phyloP scores from a whole-genome alignment of 2,329 filamentous ascomycete genomes.

The Dendryphion nanum region DNA sequence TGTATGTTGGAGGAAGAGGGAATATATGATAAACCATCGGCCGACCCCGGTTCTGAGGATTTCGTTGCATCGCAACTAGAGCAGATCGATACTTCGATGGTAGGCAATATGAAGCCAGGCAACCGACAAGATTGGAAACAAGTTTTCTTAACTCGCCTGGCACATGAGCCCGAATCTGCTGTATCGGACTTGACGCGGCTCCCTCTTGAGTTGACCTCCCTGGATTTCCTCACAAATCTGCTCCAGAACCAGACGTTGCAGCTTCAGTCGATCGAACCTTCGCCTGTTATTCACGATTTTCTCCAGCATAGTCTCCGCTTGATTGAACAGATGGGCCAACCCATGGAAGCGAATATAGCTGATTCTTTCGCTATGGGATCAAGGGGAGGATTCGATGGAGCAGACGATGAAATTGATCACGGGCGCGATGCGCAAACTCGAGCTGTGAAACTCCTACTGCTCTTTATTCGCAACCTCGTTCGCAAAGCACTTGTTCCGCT shows the following conservation, averaged over 20 bases:
- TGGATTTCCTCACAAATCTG: conserved; percentile 41
- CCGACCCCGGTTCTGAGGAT: neutral
- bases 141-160: conserved; percentile 16
- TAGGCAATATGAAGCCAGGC: neutral
- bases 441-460: conserved; percentile 34
- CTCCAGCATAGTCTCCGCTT: conserved; percentile 39
- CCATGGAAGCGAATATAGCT: conserved; percentile 6
- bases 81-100: too few species aligned
- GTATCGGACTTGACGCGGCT: conserved; percentile 32
- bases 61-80: neutral
- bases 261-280: conserved; percentile 23
- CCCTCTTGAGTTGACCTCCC: conserved; percentile 35
- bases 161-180: conserved; percentile 19
- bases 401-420: conserved; percentile 10
- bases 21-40: conserved; percentile 27
- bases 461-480: conserved; percentile 41
- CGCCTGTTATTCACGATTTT: conserved; percentile 31
- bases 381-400: neutral
- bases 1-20: conserved; percentile 37
- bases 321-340: conserved; percentile 30
- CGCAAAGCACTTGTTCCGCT: conserved; percentile 28
- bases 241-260: conserved; percentile 25
- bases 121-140: conserved; percentile 21
- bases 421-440: conserved; percentile 38
- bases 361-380: neutral